A percentile compares a stretch with the other conserved stretches of the same genome.
Conservation (phyloP, 1,284 basidiomycete genomes). For the Leucoagaricus sp. region DNA sequence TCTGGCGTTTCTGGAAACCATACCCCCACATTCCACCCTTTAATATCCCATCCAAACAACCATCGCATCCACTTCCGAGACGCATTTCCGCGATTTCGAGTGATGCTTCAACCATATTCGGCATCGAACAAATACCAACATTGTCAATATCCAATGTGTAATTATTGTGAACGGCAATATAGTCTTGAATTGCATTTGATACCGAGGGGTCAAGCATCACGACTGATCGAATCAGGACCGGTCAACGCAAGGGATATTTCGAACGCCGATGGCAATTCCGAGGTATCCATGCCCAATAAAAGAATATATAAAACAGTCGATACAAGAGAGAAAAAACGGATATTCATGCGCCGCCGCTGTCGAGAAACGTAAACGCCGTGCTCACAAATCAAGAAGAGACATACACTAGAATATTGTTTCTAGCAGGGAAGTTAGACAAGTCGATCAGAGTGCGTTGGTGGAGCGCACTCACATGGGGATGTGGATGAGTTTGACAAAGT, state of each 20-base stretch:
- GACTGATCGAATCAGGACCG: neutral
- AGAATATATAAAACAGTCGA: constrained; percentile 15
- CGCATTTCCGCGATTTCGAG: neutral
- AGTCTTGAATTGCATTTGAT: neutral
- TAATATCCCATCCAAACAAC: constrained; percentile 11
- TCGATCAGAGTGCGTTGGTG: neutral
- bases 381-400: constrained; percentile 35
- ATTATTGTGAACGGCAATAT: constrained; percentile 8
- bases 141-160: constrained; percentile 11
- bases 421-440: constrained; percentile 35
- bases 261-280: too few relatives aligned
- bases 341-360: constrained; percentile 68
- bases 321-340: constrained; percentile 17
- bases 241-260: too few relatives aligned
- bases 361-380: constrained; percentile 1
- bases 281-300: constrained; percentile 3
- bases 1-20: constrained; percentile 35
- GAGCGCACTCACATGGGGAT: constrained; percentile 83
- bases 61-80: neutral
- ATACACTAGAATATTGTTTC: constrained; percentile 95
- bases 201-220: neutral
- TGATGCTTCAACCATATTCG: neutral
- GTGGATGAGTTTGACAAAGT: constrained; percentile 94
- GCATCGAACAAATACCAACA: constrained; percentile 1
- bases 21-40: constrained; percentile 7